Percentiles rank a stretch among this genome's conserved stretches.
Evolutionary conservation across 345 rosid species (phyloP).

Genomic region (Zanthoxylum bungeanum): DNA sequence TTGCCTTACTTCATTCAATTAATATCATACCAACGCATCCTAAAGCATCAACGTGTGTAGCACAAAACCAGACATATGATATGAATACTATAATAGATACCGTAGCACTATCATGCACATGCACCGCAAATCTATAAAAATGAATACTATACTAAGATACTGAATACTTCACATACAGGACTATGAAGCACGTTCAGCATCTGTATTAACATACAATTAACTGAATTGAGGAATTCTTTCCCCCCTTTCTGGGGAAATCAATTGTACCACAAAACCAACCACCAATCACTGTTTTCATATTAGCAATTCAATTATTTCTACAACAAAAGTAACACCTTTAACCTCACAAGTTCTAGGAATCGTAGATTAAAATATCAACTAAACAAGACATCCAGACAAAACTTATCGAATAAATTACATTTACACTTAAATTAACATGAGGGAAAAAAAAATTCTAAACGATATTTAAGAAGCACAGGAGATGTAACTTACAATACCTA

Average conservation of each 20-base stretch:
- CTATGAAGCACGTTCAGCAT: background rate
- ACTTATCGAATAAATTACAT: background rate
- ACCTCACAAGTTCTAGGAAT: background rate
- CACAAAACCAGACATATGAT: no score
- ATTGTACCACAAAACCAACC: background rate
- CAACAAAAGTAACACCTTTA: background rate
- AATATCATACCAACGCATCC: no score
- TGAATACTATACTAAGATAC: no score
- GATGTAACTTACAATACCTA: background rate
- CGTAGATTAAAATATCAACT: background rate
- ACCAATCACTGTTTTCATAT: background rate
- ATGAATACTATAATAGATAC: no score
- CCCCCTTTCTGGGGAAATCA: no score
- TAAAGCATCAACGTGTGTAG: no score
- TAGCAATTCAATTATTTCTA: background rate
- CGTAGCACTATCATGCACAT: no score
- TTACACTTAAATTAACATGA: background rate
- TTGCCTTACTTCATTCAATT: no score
- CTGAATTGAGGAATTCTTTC: background rate
- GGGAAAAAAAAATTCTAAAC: background rate
- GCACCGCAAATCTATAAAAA: no score
- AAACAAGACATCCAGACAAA: background rate
- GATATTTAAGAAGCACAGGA: background rate
- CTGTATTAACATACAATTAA: background rate
- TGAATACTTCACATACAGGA: background rate